phyloP scores from a whole-genome alignment of 1,139 yeast genomes.

The Hyphopichia buzzinii region DNA sequence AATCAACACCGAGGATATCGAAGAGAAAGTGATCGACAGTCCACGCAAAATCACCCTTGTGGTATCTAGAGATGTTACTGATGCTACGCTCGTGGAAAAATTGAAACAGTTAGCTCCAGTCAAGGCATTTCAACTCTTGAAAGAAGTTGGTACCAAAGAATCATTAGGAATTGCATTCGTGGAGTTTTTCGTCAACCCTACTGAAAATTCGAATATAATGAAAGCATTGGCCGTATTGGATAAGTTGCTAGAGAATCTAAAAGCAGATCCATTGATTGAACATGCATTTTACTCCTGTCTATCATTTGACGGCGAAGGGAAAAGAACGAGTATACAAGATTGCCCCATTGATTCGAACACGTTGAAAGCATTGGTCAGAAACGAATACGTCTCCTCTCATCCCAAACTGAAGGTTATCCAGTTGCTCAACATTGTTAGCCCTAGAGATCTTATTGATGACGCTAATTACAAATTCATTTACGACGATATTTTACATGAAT shows the following conservation, averaged over 20 bases:
- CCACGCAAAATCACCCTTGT: constrained; percentile 35
- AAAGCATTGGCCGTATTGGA: constrained; percentile 2
- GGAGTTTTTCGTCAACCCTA: constrained; percentile 26
- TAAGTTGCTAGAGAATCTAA: constrained; percentile 13
- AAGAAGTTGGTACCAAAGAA: constrained; percentile 37
- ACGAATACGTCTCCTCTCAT: constrained; percentile 35
- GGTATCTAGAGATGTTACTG: constrained; percentile 24
- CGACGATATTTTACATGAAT: constrained; percentile 53
- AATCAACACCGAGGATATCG: constrained; percentile 17
- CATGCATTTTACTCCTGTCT: constrained; percentile 36
- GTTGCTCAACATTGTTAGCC: constrained; percentile 62
- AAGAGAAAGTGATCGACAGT: constrained; percentile 30
- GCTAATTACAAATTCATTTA: constrained; percentile 47
- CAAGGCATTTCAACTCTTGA: constrained; percentile 28
- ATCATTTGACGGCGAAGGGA: constrained; percentile 12
- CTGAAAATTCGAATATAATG: constrained; percentile 5
- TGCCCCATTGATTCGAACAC: constrained; percentile 31
- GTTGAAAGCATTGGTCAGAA: constrained; percentile 31
- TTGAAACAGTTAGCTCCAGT: constrained; percentile 23
- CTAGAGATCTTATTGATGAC: constrained; percentile 60
- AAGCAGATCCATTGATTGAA: constrained; percentile 16
- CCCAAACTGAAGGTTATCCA: constrained; percentile 57
- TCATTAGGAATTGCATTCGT: constrained; percentile 42
- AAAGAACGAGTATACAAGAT: constrained; percentile 34
- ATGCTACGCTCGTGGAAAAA: constrained; percentile 24